These are phyloP conservation scores for Arabidopsis thaliana DNA, from an alignment of 345 rosid genomes.

Conservation along the genomic window DNA sequence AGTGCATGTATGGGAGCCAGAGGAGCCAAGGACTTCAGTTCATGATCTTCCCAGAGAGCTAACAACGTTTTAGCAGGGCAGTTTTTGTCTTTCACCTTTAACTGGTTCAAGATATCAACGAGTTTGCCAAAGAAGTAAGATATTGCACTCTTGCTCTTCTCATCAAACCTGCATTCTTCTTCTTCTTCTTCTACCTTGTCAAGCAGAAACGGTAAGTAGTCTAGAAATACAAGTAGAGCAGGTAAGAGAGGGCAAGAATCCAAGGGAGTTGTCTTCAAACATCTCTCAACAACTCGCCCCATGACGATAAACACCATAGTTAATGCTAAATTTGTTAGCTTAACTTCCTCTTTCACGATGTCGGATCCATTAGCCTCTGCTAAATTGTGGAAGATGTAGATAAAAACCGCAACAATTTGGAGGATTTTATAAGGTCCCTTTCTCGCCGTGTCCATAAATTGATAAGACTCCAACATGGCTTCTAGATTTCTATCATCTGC, in stretches of 20 bases:
- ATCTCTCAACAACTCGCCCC: constrained; percentile 74
- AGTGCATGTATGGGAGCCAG: constrained; percentile 51
- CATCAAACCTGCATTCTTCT: constrained; percentile 48
- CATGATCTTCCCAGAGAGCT: constrained; percentile 93
- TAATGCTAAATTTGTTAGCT: constrained; percentile 49
- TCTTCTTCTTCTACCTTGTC: constrained; percentile 49
- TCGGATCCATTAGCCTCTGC: constrained; percentile 41
- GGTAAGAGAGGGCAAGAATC: constrained; percentile 70
- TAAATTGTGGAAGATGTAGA: constrained; percentile 63
- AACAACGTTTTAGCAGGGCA: constrained; percentile 33
- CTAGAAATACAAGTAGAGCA: constrained; percentile 72
- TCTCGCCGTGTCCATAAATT: constrained; percentile 62
- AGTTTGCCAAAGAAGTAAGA: constrained; percentile 66
- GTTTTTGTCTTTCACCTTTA: constrained; percentile 42
- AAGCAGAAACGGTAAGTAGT: constrained; percentile 63
- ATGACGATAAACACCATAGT: constrained; percentile 60
- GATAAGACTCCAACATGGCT: constrained; percentile 62
- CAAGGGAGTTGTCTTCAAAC: constrained; percentile 54
- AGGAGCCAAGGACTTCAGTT: constrained; percentile 79
- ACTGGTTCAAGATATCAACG: constrained; percentile 52
- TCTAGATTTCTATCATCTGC: constrained; percentile 58
- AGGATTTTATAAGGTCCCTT: constrained; percentile 72
- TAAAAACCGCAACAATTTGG: constrained; percentile 69
- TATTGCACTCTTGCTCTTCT: constrained; percentile 55
- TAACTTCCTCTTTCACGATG: constrained; percentile 40